Evolutionary conservation across 2,329 filamentous ascomycete genomes (phyloP), one percentile per base, ranked within the genome.

Genomic region (Xylariaceae sp.): DNA sequence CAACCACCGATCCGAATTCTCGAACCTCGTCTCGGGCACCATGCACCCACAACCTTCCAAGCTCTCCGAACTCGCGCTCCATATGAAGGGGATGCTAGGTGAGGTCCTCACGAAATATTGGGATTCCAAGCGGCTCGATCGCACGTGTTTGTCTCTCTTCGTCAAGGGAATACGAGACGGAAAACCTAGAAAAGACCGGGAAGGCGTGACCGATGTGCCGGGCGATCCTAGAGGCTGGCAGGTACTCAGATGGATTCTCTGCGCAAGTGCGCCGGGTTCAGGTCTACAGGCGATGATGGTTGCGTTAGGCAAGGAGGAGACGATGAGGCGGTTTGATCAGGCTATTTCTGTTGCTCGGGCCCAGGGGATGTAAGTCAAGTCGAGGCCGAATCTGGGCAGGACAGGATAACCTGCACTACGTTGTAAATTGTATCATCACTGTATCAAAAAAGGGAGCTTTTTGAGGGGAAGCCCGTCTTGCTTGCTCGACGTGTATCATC

Each of bases 201-300:
- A n/a, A n/a, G n/a, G n/a, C 10, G 21, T 45, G 5, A 43, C 32
- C 22, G 22, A 41, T 12, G 39, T 42, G 27, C n/a, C 27, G 22
- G 11, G 42, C 20, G 35, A 53, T 25, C 17, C 23, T 22, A 60
- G 57, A 55, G 61, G 61, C 6, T 62, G 55, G 49, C 51, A 55
- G 17, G 47, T 62, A 27, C 42, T 64, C 33, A 55, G 62, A 21
- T 65, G 61, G 61, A 45, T 60, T 17, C 4, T 65, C 3, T 48
- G 34, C 8, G 62, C 55, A 19, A 45, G 44, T 25, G 25, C 41
- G 22, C 44, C 54, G 3, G 62, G 62, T 3, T 57, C 60, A 25
- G 45, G 50, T 16, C 21, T 62, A 22, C 39, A 56, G 14, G 47
- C 46, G 5, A 55, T 45, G 41, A 55, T 65, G 53, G 53, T 27